Conservation (phyloP, 768 basidiomycete species). For the Dioszegia aurantiaca region DNA sequence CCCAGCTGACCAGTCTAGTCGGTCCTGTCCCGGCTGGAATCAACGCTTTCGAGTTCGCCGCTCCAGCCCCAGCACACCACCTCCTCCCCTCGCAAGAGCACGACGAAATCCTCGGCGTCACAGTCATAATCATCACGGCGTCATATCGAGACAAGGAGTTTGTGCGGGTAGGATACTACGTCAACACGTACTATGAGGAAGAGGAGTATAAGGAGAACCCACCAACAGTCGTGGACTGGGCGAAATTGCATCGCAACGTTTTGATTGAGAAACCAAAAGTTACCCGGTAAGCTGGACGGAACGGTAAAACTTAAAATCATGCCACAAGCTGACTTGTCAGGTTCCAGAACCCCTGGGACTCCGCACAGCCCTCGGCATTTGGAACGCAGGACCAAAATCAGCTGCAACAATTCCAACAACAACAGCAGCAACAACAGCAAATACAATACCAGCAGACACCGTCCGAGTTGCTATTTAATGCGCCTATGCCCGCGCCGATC, state of each 20-base stretch:
- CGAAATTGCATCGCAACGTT: slow-evolving; percentile 72
- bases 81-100: slow-evolving; percentile 66
- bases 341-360: slow-evolving; percentile 45
- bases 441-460: slow-evolving; percentile 16
- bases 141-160: slow-evolving; percentile 97
- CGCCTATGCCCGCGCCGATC: slow-evolving; percentile 41
- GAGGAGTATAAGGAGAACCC: slow-evolving; percentile 80
- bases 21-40: slow-evolving; percentile 95
- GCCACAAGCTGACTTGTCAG: slow-evolving; percentile 21
- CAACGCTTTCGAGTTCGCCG: slow-evolving; percentile 96
- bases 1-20: slow-evolving; percentile 55
- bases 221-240: slow-evolving; percentile 67
- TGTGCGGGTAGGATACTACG: slow-evolving; percentile 98
- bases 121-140: slow-evolving; percentile 93
- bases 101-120: slow-evolving; percentile 90
- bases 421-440: slow-evolving; percentile 19
- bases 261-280: slow-evolving; percentile 89
- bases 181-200: slow-evolving; percentile 97
- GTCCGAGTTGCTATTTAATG: slow-evolving; percentile 26
- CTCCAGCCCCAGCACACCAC: slow-evolving; percentile 73
- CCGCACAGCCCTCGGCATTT: slow-evolving; percentile 19
- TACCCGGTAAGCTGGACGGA: slow-evolving; percentile 67
- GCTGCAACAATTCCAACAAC: slow-evolving; percentile 8
- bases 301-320: too few species aligned
- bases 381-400: not conserved